Conservation (phyloP, 257 asterid species). For the Jasminum sambac region DNA sequence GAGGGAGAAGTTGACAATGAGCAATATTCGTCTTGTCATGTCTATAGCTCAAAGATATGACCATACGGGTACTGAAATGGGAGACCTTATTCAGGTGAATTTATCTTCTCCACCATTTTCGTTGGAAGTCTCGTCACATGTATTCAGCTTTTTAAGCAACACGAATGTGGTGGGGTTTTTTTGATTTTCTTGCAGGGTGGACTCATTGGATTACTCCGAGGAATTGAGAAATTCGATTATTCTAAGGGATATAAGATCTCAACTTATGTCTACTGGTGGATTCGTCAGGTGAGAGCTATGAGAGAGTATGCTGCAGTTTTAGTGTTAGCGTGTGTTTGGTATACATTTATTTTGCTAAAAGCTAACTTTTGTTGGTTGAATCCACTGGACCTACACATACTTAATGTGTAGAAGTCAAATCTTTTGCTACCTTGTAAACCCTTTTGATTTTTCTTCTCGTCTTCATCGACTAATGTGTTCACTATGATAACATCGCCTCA, state of each 20-base stretch:
- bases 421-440: background rate
- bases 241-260: conserved; percentile 95
- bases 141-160: conserved; percentile 2
- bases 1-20: conserved; percentile 93
- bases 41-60: conserved; percentile 92
- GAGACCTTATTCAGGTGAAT: conserved; percentile 89
- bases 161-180: conserved; percentile 14
- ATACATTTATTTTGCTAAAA: background rate
- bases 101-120: conserved; percentile 19
- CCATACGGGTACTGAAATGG: conserved; percentile 91
- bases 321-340: background rate
- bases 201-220: conserved; percentile 84
- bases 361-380: too few relatives aligned
- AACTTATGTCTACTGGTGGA: conserved; percentile 99
- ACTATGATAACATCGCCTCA: background rate
- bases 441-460: background rate
- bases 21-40: conserved; percentile 96
- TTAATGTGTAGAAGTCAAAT: background rate
- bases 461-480: background rate
- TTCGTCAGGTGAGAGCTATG: conserved; percentile 66
- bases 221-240: conserved; percentile 92
- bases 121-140: background rate
- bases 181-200: conserved; percentile 65
- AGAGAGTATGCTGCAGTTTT: background rate
- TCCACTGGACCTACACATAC: background rate